Evolutionary conservation across 2,329 filamentous ascomycete species (phyloP).

Genomic region (Sarocladiaceae sp.): DNA sequence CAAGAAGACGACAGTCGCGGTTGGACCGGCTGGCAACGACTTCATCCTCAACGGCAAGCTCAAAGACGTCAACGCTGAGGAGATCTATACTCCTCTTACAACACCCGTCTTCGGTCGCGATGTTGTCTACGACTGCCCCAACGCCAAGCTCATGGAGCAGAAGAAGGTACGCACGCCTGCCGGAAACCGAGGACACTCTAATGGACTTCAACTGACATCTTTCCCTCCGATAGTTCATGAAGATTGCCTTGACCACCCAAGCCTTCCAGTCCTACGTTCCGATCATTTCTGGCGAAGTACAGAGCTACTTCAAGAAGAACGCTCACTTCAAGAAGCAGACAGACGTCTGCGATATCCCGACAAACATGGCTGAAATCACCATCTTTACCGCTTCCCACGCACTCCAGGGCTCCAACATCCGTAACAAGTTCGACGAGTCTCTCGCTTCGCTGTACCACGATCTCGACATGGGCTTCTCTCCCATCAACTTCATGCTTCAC

Average conservation of each 20-base stretch:
- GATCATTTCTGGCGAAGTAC: slow-evolving; percentile 72
- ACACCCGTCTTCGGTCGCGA: slow-evolving; percentile 74
- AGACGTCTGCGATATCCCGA: slow-evolving; percentile 68
- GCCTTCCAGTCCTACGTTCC: slow-evolving; percentile 72
- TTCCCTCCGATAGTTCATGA: slow-evolving; percentile 61
- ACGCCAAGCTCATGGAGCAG: slow-evolving; percentile 91
- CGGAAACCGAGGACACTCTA: neutral
- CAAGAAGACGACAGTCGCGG: slow-evolving; percentile 81
- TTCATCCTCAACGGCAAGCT: slow-evolving; percentile 90
- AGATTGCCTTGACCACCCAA: slow-evolving; percentile 71
- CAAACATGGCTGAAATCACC: slow-evolving; percentile 78
- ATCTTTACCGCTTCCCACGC: slow-evolving; percentile 86
- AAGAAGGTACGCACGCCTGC: slow-evolving; percentile 65
- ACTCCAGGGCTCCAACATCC: slow-evolving; percentile 80
- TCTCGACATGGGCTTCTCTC: slow-evolving; percentile 83
- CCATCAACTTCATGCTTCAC: slow-evolving; percentile 85
- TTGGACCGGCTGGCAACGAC: slow-evolving; percentile 80
- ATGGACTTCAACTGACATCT: neutral
- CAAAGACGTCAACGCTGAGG: slow-evolving; percentile 85
- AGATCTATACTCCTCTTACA: slow-evolving; percentile 78
- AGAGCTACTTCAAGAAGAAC: slow-evolving; percentile 66
- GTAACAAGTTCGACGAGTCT: slow-evolving; percentile 72
- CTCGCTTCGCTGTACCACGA: slow-evolving; percentile 84
- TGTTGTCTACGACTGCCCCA: slow-evolving; percentile 88
- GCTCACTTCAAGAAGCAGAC: slow-evolving; percentile 62